Evolutionary conservation across 257 asterid species (phyloP), one percentile per base, ranked within the genome.

Genomic region (Salvia rosmarinus): DNA sequence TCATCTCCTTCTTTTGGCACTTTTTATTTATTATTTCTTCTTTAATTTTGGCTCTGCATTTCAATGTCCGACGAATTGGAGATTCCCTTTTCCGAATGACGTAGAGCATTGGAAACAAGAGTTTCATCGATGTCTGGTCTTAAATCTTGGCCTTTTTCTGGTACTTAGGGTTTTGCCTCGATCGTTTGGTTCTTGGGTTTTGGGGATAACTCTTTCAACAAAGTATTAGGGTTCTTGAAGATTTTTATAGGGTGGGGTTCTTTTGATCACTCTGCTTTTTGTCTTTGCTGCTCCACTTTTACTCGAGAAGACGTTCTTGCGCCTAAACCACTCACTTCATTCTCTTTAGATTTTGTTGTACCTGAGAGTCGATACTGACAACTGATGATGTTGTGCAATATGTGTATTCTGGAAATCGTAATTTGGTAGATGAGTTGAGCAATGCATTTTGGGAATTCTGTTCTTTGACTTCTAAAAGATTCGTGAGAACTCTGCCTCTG

Each of bases 151-250:
- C 2, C 14, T 6, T 64, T 54, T 77, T 67, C 63, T 54, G 23
- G 40, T 64, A 14, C 49, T 79, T 84, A 67, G 84, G 82, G 80
- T 76, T 81, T 78, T 73, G 58, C 77, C 73, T 20, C 49, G 64
- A 37, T 64, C 62, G 4, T 70, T 49, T 34, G 73, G 16, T 63
- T 64, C 25, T 47, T 69, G 60, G 65, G 40, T 55, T 64, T 64
- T 21, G 23, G 69, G 12, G 10, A 5, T 9, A 6, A 6, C 21
- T 59, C 6, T 42, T 21, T 9, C 37, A 3, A 30, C 16, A 4
- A 11, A 75, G 64, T 46, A 11, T 43, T 32, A 42, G 74, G 77
- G 25, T 72, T 75, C 67, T 8, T 72, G 73, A 25, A 40, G 63
- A 44, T 69, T 58, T 62, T 74, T 30, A 10, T 30, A 37, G 69